A percentile compares a stretch with the other conserved stretches of the same genome.
These are phyloP conservation scores for Umbelopsis isabellina DNA, from an alignment of 192 early-diverging fungal species.

Conservation along the genomic window DNA sequence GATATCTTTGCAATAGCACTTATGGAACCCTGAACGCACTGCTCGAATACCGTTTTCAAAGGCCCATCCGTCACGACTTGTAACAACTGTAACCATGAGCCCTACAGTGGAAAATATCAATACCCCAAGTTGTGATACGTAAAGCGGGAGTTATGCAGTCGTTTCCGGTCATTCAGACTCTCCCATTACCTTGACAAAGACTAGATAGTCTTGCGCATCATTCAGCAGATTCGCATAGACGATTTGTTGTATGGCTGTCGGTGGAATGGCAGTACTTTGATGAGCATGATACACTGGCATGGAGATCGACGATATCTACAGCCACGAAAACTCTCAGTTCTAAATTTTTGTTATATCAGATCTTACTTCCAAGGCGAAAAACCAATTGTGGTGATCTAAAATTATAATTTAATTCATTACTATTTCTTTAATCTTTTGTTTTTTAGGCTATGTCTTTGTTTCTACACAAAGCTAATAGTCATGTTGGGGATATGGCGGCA, in stretches of 20 bases:
- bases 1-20: not conserved
- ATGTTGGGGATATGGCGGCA: too few species aligned
- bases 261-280: conserved; percentile 7
- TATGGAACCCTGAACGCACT: not conserved
- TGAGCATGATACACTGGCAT: conserved; percentile 12
- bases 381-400: too few species aligned
- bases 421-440: too few species aligned
- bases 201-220: conserved; percentile 16
- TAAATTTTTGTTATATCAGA: too few species aligned
- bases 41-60: conserved; percentile 1
- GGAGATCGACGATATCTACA: not conserved
- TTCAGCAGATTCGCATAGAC: conserved; percentile 4
- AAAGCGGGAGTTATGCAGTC: too few species aligned
- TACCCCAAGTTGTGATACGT: not conserved
- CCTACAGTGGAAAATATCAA: not conserved
- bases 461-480: too few species aligned
- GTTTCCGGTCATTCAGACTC: too few species aligned
- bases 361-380: too few species aligned
- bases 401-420: too few species aligned
- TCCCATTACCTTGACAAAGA: conserved; percentile 4
- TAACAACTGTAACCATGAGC: conserved; percentile 1
- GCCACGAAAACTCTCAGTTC: too few species aligned
- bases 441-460: too few species aligned
- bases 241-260: conserved; percentile 3
- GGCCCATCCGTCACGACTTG: conserved; percentile 1